These are phyloP conservation scores for Epichloe brachyelytri DNA, from an alignment of 2,329 filamentous ascomycete genomes.

Conservation along the genomic window DNA sequence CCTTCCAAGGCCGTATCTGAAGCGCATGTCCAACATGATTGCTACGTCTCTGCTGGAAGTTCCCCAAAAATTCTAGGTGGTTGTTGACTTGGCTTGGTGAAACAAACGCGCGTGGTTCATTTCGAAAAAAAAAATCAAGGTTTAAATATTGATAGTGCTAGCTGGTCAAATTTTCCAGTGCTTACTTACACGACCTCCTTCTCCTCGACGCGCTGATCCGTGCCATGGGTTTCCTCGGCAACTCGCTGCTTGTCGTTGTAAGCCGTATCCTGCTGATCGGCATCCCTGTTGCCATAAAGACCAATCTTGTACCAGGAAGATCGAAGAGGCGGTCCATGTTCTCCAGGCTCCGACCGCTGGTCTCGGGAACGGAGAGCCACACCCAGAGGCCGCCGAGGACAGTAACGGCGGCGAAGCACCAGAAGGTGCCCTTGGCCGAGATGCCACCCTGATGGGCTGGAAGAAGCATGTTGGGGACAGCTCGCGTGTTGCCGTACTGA, in stretches of 20 bases:
- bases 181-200: too few relatives aligned
- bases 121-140: too few relatives aligned
- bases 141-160: too few relatives aligned
- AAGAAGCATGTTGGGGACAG: conserved; percentile 64
- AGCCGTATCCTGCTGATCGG: conserved; percentile 31
- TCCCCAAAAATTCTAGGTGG: too few relatives aligned
- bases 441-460: conserved; percentile 31
- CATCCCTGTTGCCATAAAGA: conserved; percentile 37
- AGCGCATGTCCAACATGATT: conserved; percentile 7
- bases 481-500: conserved; percentile 65
- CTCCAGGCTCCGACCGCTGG: conserved; percentile 51
- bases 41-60: too few relatives aligned
- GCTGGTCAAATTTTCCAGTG: too few relatives aligned
- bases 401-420: conserved; percentile 60
- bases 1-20: conserved; percentile 9
- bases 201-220: conserved; percentile 23
- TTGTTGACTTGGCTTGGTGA: too few relatives aligned
- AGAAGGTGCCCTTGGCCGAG: conserved; percentile 56
- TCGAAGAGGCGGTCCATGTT: conserved; percentile 61
- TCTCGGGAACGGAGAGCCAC: conserved; percentile 62
- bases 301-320: conserved; percentile 65
- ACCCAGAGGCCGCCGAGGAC: conserved; percentile 56
- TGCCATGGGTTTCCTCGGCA: conserved; percentile 18
- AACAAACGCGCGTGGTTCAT: too few relatives aligned
- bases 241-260: conserved; percentile 31